A percentile compares a stretch with the other conserved stretches of the same genome.
Conservation (phyloP, 2,329 filamentous ascomycete genomes). For the Penicillium sp. region DNA sequence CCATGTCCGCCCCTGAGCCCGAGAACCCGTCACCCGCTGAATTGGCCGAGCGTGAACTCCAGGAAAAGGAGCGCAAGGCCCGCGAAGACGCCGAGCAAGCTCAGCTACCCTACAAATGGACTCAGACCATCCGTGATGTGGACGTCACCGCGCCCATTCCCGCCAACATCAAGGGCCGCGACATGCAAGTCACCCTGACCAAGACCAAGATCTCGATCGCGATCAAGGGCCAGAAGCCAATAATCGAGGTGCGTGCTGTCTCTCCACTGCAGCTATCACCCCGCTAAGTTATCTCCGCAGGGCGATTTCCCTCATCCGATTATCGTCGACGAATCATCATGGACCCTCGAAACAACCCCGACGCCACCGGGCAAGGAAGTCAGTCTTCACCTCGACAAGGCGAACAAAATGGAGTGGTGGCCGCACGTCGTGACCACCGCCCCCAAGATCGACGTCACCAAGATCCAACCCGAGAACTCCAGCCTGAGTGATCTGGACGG, state of each 20-base stretch:
- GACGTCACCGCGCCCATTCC: conserved; percentile 75
- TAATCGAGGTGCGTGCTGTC: conserved; percentile 62
- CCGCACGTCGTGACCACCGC: conserved; percentile 79
- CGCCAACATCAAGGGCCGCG: conserved; percentile 74
- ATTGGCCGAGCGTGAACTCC: conserved; percentile 47
- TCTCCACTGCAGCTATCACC: neutral
- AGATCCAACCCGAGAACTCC: conserved; percentile 89
- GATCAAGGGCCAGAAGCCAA: conserved; percentile 80
- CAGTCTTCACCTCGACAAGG: conserved; percentile 86
- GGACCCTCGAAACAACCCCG: conserved; percentile 72
- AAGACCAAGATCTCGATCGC: conserved; percentile 71
- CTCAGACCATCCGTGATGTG: conserved; percentile 82
- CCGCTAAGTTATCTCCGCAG: conserved; percentile 44
- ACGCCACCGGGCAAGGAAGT: conserved; percentile 61
- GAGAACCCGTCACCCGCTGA: conserved; percentile 32
- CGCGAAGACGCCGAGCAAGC: conserved; percentile 84
- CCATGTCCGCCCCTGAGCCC: conserved; percentile 31
- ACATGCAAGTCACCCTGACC: conserved; percentile 77
- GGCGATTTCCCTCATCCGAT: conserved; percentile 79
- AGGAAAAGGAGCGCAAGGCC: conserved; percentile 57
- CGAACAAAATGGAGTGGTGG: conserved; percentile 99
- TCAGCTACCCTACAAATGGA: conserved; percentile 94
- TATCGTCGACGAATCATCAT: conserved; percentile 80
- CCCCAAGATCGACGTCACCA: conserved; percentile 88
- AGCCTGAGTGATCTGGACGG: conserved; percentile 90